phyloP scores from a whole-genome alignment of 495 filamentous ascomycete species.

The Penicillium alfredii region DNA sequence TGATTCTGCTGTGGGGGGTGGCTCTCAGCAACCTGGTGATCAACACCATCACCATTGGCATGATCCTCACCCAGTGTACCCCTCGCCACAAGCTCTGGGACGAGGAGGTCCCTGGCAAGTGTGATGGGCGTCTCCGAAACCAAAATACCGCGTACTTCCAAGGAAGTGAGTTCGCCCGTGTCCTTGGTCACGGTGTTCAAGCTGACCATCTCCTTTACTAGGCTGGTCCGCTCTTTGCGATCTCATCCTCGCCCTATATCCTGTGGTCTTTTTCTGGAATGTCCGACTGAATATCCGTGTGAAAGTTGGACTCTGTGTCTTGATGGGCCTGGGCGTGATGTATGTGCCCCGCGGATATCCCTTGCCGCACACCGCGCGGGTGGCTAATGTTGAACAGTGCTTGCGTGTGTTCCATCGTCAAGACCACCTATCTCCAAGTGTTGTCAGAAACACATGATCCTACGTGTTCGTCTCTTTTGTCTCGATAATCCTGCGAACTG shows the following conservation, averaged over 20 bases:
- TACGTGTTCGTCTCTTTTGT: slow-evolving; percentile 11
- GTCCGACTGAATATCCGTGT: slow-evolving; percentile 32
- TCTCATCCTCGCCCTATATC: slow-evolving; percentile 23
- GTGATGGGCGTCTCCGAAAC: slow-evolving; percentile 8
- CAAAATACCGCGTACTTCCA: slow-evolving; percentile 10
- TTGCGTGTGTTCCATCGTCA: slow-evolving; percentile 12
- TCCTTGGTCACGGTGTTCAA: background rate
- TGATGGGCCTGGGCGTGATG: slow-evolving; percentile 35
- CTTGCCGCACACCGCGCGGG: no score
- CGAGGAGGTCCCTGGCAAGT: slow-evolving; percentile 1
- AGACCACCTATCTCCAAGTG: slow-evolving; percentile 6
- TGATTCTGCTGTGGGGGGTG: slow-evolving; percentile 6
- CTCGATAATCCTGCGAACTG: no score
- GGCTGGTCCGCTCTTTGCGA: slow-evolving; percentile 14
- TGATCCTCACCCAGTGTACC: slow-evolving; percentile 10
- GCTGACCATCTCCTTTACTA: background rate
- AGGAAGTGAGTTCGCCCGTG: slow-evolving; percentile 7
- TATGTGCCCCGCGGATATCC: no score
- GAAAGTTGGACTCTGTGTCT: slow-evolving; percentile 35
- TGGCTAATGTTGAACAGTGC: no score
- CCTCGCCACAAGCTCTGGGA: slow-evolving; percentile 9
- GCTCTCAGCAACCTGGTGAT: slow-evolving; percentile 7
- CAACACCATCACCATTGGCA: slow-evolving; percentile 9
- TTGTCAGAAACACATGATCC: slow-evolving; percentile 6
- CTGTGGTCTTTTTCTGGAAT: slow-evolving; percentile 36